Conservation (phyloP, 768 basidiomycete species). For the Macrocybe gigantea region DNA sequence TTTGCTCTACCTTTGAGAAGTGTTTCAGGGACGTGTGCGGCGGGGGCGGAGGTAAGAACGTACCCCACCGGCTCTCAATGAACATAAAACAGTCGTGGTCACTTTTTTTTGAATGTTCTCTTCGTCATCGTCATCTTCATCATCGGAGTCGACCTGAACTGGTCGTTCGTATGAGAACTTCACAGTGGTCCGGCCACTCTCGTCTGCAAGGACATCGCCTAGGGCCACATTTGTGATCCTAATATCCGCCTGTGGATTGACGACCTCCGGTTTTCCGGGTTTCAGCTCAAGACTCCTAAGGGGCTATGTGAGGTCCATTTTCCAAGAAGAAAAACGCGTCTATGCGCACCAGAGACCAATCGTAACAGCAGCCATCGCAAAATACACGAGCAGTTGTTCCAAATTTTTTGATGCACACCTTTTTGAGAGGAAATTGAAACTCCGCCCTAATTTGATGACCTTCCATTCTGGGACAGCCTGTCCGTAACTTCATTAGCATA, state of each 20-base stretch:
- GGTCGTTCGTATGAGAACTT: slow-evolving; percentile 55
- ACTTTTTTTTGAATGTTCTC: slow-evolving; percentile 9
- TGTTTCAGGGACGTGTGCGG: slow-evolving; percentile 1
- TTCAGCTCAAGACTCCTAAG: slow-evolving; percentile 57
- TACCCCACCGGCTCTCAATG: slow-evolving; percentile 81
- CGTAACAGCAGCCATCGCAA: slow-evolving; percentile 45
- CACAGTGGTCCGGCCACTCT: slow-evolving; percentile 54
- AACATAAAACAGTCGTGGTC: slow-evolving; percentile 60
- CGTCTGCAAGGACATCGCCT: slow-evolving; percentile 64
- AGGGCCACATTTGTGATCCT: slow-evolving; percentile 80
- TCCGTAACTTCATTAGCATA: slow-evolving; percentile 9
- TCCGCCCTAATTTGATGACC: slow-evolving; percentile 30
- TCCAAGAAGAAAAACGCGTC: slow-evolving; percentile 16
- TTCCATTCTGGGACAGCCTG: neutral
- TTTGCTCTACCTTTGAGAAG: slow-evolving; percentile 65
- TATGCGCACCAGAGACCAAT: slow-evolving; percentile 61
- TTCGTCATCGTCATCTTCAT: slow-evolving; percentile 35
- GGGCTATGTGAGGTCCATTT: slow-evolving; percentile 2
- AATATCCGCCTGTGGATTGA: slow-evolving; percentile 63
- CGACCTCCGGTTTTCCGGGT: slow-evolving; percentile 49
- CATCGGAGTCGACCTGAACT: slow-evolving; percentile 28
- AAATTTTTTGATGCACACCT: slow-evolving; percentile 9
- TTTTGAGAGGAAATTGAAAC: slow-evolving; percentile 26
- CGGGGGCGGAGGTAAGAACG: slow-evolving; percentile 11
- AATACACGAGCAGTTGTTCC: slow-evolving; percentile 8